Evolutionary conservation across 139 green algal genomes (phyloP).

Genomic region (Tetraselmis striata): DNA sequence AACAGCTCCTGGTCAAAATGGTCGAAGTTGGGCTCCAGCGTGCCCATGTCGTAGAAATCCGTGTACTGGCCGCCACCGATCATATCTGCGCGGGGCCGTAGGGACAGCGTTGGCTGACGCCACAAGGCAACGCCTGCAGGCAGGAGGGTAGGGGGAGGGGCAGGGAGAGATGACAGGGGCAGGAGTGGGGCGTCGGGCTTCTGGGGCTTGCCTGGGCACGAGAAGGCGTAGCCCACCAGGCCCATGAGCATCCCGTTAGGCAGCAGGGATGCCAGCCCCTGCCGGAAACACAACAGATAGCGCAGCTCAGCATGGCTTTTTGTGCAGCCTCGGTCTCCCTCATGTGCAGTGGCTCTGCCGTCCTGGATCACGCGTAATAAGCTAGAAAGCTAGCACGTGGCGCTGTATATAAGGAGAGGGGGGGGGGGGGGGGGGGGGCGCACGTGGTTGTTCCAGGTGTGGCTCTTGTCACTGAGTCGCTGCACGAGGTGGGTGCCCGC

Average conservation of each 20-base stretch:
- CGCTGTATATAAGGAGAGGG: not conserved
- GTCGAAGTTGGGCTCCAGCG: not conserved
- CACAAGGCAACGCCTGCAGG: too few species aligned
- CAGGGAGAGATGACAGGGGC: not conserved
- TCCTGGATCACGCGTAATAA: too few species aligned
- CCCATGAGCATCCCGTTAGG: not conserved
- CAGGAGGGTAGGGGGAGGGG: too few species aligned
- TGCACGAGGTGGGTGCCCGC: not conserved
- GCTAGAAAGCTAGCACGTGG: too few species aligned
- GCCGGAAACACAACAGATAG: not conserved
- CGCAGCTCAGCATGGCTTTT: too few species aligned
- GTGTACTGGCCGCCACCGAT: slow-evolving; percentile 7
- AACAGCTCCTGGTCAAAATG: slow-evolving; percentile 5
- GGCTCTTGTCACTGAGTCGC: not conserved
- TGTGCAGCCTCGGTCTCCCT: too few species aligned
- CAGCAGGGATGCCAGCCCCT: not conserved
- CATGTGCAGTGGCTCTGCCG: too few species aligned
- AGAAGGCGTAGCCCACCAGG: not conserved
- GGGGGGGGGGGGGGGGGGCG: not conserved
- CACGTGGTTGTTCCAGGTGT: not conserved
- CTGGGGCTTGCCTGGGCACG: not conserved
- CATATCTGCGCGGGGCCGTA: not conserved
- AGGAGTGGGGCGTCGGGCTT: not conserved
- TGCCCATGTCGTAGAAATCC: not conserved
- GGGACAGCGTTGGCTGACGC: not conserved